Percentiles rank a stretch among this genome's conserved stretches.
phyloP scores from a whole-genome alignment of 129 eudicot species.

The Escallonia rubra region DNA sequence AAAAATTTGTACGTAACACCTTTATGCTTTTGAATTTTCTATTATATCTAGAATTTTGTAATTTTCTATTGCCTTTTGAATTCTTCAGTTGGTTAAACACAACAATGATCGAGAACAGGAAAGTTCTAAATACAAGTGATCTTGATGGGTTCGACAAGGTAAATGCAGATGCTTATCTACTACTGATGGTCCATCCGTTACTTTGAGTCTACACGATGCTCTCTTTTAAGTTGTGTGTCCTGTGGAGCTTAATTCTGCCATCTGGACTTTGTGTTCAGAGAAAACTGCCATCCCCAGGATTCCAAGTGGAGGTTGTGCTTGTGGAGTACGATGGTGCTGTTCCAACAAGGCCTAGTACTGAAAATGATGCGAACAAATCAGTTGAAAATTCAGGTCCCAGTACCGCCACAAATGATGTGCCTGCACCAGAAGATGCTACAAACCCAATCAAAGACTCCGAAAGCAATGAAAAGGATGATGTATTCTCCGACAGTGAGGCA shows the following conservation, averaged over 20 bases:
- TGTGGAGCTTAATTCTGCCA: background rate
- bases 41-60: background rate
- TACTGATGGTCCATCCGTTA: too few relatives aligned
- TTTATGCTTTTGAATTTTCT: background rate
- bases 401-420: too few relatives aligned
- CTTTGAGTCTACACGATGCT: background rate
- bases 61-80: background rate
- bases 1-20: too few relatives aligned
- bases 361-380: background rate
- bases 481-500: too few relatives aligned
- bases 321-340: conserved; percentile 33
- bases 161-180: background rate
- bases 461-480: too few relatives aligned
- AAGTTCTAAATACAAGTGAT: conserved; percentile 38
- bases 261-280: conserved; percentile 19
- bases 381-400: background rate
- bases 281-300: conserved; percentile 60
- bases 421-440: too few relatives aligned
- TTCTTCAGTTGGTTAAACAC: conserved; percentile 52
- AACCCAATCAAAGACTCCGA: too few relatives aligned
- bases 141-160: conserved; percentile 65
- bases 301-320: conserved; percentile 52
- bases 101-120: conserved; percentile 53
- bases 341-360: conserved; percentile 18
- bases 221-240: background rate